Base-by-base conservation (phyloP, 1,284 basidiomycete species). In the Limonomyces culmigenus region DNA sequence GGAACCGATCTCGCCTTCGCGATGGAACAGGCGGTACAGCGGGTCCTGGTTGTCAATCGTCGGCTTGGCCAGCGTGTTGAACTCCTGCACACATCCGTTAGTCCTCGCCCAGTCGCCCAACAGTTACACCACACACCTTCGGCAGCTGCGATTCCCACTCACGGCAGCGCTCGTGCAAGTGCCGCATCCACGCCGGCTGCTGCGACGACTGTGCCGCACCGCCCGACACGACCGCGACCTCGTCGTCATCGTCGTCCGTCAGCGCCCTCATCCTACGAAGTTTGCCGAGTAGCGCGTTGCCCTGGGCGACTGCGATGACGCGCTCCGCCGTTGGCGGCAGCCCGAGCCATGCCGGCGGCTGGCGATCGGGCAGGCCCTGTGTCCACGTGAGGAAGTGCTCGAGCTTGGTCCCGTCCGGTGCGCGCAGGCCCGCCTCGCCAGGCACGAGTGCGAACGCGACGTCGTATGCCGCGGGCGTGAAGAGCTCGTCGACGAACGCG, bases 161-260 rank as follows among this genome's bases (percentile, higher is more conserved):
- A 32, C 69, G 64, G 48, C 85, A 85, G 32, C 84, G 75, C 32
- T 80, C 74, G 38, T 77, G 64, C 23, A 95, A 60, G 13, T 70
- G 66, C 29, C 80, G 70, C 91, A 95, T 95, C 91, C 91, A 95
- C 1, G 80, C 81, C 2, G 91, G 91, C 50, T 88, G 80, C 38
- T 79, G 73, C 3, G 68, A 67, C 1, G 69, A 56, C 37, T 72
- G 70, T 20, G 68, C 63, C 47, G 77, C 74, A 5, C 70, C 56
- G n/a, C 70, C 58, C 16, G 63, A 61, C 16, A 61, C 53, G 2
- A 62, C 46, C 16, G 65, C 52, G 2, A 68, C 51, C 1, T 62
- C 60, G 13, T 74, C 75, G 18, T 86, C 84, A 37, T 74, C 72
- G 42, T 92, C 88, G 51, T 96, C 91, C 1, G 76, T 71, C 33